Base-by-base conservation (phyloP, 1,284 basidiomycete genomes). In the Apiotrichum domesticum region DNA sequence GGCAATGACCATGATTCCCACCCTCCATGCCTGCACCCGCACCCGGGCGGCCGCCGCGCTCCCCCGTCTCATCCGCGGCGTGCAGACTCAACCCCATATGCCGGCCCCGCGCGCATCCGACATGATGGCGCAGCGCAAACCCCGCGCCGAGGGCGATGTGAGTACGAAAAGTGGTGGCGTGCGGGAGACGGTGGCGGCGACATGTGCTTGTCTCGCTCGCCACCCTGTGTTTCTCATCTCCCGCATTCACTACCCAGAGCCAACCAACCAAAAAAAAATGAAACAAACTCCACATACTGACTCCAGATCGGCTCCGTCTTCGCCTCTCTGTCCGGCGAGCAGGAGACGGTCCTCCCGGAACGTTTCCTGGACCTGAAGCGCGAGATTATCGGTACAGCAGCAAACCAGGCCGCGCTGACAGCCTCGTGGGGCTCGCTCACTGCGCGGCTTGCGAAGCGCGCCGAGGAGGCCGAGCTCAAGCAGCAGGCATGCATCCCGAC, bases 331-430 rank as follows among this genome's bases (percentile, higher is more conserved):
- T 79, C 80, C 2, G 76, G 77, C 9, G 79, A 80, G 55, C 66
- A 71, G 2, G 71, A 73, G 14, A 68, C 63, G 1, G 66, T 67
- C 1, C 78, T 87, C 2, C 85, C 86, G 0, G 63, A 76, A 7
- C 80, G 84, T 0, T 88, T 87, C 60, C 68, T 79, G 0, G 78
- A 81, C 10, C 71, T 88, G 40, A 88, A 88, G 77, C 80, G 80
- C 42, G 67, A 85, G n/a, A 66, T 71, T 46, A 70, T 71, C 21
- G 71, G 70, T 13, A 64, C 70, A 40, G 69, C 63, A 34, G 65
- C 66, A 34, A 71, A 82, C 72, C 77, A 72, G n/a, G 81, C 83
- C 13, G 64, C 66, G 1, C 73, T 87, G 8, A 63, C 78, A 8
- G 69, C 80, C 46, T 80, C 80, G 45, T 88, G 85, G 84, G 77